These are phyloP conservation scores for Pisolithus microcarpus DNA, from an alignment of 768 basidiomycete genomes.

Conservation along the genomic window DNA sequence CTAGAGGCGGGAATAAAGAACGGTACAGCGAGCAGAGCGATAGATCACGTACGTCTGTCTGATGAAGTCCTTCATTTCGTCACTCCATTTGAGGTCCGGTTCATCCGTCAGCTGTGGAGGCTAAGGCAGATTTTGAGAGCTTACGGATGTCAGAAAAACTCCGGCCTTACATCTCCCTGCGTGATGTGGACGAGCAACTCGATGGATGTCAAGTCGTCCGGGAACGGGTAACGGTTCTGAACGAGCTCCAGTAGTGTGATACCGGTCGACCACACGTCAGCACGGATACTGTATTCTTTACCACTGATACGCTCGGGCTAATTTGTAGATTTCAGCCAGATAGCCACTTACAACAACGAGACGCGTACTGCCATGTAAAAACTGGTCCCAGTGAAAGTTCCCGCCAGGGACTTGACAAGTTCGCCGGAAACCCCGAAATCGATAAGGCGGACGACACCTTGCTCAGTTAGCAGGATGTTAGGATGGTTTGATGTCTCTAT, in stretches of 20 bases:
- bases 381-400: constrained; percentile 96
- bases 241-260: constrained; percentile 92
- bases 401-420: constrained; percentile 83
- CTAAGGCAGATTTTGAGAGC: constrained; percentile 32
- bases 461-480: constrained; percentile 84
- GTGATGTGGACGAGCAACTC: constrained; percentile 91
- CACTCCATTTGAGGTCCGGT: constrained; percentile 56
- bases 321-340: constrained; percentile 7
- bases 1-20: constrained; percentile 31
- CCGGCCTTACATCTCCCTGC: constrained; percentile 54
- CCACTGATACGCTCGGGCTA: constrained; percentile 95
- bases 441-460: constrained; percentile 85
- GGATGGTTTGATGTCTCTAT: constrained; percentile 92
- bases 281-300: constrained; percentile 85
- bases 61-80: constrained; percentile 89
- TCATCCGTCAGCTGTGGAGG: constrained; percentile 81
- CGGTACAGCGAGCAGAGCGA: not conserved
- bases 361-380: constrained; percentile 95
- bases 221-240: constrained; percentile 92
- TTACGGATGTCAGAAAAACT: constrained; percentile 4
- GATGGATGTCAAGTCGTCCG: constrained; percentile 85
- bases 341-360: not conserved
- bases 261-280: constrained; percentile 98
- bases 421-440: constrained; percentile 99
- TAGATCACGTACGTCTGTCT: constrained; percentile 53